A percentile compares a stretch with the other conserved stretches of the same genome.
These are phyloP conservation scores for Ceratocystis lukuohia DNA, from an alignment of 2,329 filamentous ascomycete species.

Conservation along the genomic window DNA sequence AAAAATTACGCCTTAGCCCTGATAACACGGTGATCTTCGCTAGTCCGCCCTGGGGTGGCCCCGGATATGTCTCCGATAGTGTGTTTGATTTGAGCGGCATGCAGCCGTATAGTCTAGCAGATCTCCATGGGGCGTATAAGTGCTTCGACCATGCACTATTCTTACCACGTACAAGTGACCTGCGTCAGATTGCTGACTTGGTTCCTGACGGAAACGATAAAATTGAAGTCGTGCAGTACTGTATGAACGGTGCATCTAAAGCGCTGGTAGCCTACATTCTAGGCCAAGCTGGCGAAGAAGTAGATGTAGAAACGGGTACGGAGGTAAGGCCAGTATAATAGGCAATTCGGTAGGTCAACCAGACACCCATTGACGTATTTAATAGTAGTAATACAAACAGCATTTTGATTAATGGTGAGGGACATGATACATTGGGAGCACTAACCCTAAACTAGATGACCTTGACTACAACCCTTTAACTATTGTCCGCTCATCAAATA, in stretches of 20 bases:
- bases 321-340: not conserved
- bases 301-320: not conserved
- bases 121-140: slow-evolving; percentile 50
- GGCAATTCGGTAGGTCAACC: not conserved
- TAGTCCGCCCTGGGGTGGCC: slow-evolving; percentile 48
- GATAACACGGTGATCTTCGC: slow-evolving; percentile 38
- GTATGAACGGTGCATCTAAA: slow-evolving; percentile 80
- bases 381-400: not conserved
- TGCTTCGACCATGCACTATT: slow-evolving; percentile 56
- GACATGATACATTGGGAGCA: not conserved
- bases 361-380: not conserved
- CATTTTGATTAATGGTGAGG: not conserved
- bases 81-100: slow-evolving; percentile 77
- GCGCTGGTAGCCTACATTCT: slow-evolving; percentile 54
- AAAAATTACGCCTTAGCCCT: slow-evolving; percentile 31
- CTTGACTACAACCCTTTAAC: slow-evolving; percentile 41
- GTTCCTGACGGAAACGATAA: slow-evolving; percentile 35
- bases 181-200: slow-evolving; percentile 59
- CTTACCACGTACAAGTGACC: slow-evolving; percentile 70
- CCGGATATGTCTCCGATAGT: slow-evolving; percentile 42
- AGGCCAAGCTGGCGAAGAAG: not conserved
- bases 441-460: not conserved
- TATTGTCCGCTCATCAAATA: slow-evolving; percentile 66
- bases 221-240: slow-evolving; percentile 75
- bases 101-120: slow-evolving; percentile 66